Base-by-base conservation (phyloP, 2,329 filamentous ascomycete species). In the Rutstroemia sydowiana region DNA sequence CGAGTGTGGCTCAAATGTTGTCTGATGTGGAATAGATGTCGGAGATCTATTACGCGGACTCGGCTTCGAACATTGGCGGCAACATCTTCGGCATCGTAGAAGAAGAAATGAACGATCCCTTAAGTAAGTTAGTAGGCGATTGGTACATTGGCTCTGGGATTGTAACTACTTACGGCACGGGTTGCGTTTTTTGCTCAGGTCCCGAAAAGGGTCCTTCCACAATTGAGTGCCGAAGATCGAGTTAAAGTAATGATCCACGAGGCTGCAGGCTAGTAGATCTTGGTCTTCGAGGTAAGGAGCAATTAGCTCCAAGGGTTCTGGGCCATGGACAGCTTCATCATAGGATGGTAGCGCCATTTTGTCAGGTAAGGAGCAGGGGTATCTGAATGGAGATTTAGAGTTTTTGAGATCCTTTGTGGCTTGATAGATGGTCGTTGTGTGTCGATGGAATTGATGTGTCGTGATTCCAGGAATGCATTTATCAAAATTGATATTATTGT, bases 321-420 rank as follows among this genome's bases (percentile, higher is more conserved):
- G 53, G 1, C 43, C 39, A n/a, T 28, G 20, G 14, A 54, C 41
- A 14, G 55, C 55, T 8, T 59, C 49, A 45, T 57, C 44, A 41
- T 62, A 63, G 1, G 56, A 49, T 18, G 61, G 61, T n/a, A 61
- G 57, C 8, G 56, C 50, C 58, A 61, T 62, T n/a, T 2, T 21
- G 36, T 10, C 5, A 39, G 10, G 7, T 7, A 11, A 11, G 36
- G 7, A 1, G 16, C 9, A 1, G 11, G 11, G 11, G 36, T 18
- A 10, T 14, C 34, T 37, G 36, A 39, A 3, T 39, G 16, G n/a
- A 11, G 20, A 18, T 9, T n/a, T 39, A 3, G 6, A 16, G 10
- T 4, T 39, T 39, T 9, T 16, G 7, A 39, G 20, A 20, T 39
- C 16, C 5, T 9, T 39, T 20, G 36, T 5, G 6, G 16, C 23